Conservation (phyloP, 345 rosid species). For the Lepidium aucheri region DNA sequence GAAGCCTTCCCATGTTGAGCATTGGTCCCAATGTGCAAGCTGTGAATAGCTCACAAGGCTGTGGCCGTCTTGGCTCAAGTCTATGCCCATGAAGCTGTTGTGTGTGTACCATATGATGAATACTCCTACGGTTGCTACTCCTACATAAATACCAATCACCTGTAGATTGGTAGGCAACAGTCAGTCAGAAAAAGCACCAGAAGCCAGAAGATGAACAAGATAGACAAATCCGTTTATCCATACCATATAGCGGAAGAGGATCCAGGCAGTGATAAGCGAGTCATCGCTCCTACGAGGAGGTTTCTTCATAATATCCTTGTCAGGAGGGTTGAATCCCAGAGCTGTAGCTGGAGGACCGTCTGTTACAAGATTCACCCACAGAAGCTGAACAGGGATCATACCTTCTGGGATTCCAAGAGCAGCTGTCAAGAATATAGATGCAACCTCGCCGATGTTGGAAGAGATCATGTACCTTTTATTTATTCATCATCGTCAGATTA, state of each 20-base stretch:
- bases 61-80: conserved; percentile 90
- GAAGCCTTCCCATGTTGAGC: conserved; percentile 68
- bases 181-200: background rate
- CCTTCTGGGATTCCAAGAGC: conserved; percentile 99
- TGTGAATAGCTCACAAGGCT: conserved; percentile 74
- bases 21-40: conserved; percentile 79
- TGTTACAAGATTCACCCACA: conserved; percentile 98
- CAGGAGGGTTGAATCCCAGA: conserved; percentile 94
- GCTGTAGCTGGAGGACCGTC: conserved; percentile 99
- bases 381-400: conserved; percentile 98
- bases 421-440: conserved; percentile 88
- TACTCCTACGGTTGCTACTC: conserved; percentile 85
- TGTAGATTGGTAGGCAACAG: conserved; percentile 5
- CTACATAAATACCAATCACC: conserved; percentile 95
- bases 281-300: conserved; percentile 92
- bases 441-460: conserved; percentile 97
- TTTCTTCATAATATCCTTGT: conserved; percentile 86
- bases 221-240: background rate
- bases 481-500: background rate
- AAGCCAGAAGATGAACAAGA: background rate
- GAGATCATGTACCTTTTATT: conserved; percentile 93
- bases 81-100: conserved; percentile 61
- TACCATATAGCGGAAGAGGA: conserved; percentile 96
- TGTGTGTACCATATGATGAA: conserved; percentile 95
- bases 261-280: conserved; percentile 88